Percentiles rank a stretch among this genome's conserved stretches.
Conservation (phyloP, 1,284 basidiomycete genomes). For the Ustilago esculenta region DNA sequence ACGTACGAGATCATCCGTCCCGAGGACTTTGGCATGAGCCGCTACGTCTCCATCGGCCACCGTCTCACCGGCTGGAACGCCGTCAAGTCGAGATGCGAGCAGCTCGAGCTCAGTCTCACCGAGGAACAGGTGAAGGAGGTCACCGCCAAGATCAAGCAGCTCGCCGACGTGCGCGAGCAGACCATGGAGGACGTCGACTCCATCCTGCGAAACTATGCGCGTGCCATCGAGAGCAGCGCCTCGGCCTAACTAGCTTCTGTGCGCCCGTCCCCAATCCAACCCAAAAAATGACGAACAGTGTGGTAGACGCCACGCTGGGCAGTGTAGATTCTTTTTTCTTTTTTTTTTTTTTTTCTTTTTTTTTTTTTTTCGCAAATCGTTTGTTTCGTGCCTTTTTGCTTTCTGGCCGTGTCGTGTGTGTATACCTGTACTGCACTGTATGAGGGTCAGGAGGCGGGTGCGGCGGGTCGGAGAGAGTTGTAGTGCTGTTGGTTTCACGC, state of each 20-base stretch:
- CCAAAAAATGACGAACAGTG: too few species aligned
- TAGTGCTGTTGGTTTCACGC: constrained; percentile 44
- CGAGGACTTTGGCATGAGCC: constrained; percentile 95
- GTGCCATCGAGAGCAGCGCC: constrained; percentile 50
- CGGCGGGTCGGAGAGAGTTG: constrained; percentile 57
- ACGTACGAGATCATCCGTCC: constrained; percentile 75
- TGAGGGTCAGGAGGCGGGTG: not conserved
- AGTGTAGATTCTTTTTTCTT: too few species aligned
- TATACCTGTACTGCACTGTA: not conserved
- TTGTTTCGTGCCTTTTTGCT: not conserved
- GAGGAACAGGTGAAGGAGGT: constrained; percentile 92
- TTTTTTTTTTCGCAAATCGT: constrained; percentile 1
- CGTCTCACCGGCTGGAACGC: constrained; percentile 98
- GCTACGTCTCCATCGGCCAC: constrained; percentile 98
- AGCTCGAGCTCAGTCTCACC: constrained; percentile 85
- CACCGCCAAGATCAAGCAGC: constrained; percentile 98
- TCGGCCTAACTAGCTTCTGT: constrained; percentile 5
- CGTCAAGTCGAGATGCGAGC: constrained; percentile 98
- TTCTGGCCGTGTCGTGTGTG: too few species aligned
- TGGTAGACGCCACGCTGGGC: too few species aligned
- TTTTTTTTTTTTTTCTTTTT: too few species aligned
- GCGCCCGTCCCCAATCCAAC: too few species aligned
- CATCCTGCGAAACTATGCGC: constrained; percentile 79
- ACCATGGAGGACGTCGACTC: constrained; percentile 99
- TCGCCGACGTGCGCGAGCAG: constrained; percentile 97